phyloP scores from a whole-genome alignment of 352 stramenopile species.

The Phytophthora fragariae region DNA sequence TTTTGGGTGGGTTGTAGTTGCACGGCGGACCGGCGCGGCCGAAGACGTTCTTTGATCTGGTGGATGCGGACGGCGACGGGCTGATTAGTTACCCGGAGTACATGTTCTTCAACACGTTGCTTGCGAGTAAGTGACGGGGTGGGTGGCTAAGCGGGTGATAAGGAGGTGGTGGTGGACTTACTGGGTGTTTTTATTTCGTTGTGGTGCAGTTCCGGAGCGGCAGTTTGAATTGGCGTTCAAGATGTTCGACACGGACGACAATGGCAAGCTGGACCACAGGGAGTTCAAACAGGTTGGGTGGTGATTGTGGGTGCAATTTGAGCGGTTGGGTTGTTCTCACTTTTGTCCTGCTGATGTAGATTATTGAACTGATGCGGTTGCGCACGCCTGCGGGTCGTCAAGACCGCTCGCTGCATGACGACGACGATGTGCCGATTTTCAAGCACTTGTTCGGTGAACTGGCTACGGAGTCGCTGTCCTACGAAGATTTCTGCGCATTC shows the following conservation, averaged over 20 bases:
- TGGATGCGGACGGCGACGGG: constrained; percentile 88
- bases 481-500: constrained; percentile 83
- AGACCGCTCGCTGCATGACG: constrained; percentile 79
- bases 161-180: background rate
- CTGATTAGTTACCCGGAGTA: constrained; percentile 91
- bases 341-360: constrained; percentile 40
- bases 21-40: constrained; percentile 64
- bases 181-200: background rate
- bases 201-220: constrained; percentile 72
- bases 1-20: constrained; percentile 31
- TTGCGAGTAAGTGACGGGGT: constrained; percentile 66
- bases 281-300: constrained; percentile 78
- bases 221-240: constrained; percentile 92
- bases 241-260: constrained; percentile 89
- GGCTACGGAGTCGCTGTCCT: constrained; percentile 82
- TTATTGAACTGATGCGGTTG: constrained; percentile 85
- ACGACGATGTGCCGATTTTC: constrained; percentile 77
- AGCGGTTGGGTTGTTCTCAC: no score
- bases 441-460: constrained; percentile 88
- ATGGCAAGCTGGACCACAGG: constrained; percentile 79
- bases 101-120: constrained; percentile 91
- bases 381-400: constrained; percentile 82
- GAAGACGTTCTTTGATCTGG: constrained; percentile 86
- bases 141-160: constrained; percentile 17
- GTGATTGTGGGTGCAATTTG: no score